Evolutionary conservation across 495 filamentous ascomycete species (phyloP).

Genomic region (Trichocladium antarcticum): DNA sequence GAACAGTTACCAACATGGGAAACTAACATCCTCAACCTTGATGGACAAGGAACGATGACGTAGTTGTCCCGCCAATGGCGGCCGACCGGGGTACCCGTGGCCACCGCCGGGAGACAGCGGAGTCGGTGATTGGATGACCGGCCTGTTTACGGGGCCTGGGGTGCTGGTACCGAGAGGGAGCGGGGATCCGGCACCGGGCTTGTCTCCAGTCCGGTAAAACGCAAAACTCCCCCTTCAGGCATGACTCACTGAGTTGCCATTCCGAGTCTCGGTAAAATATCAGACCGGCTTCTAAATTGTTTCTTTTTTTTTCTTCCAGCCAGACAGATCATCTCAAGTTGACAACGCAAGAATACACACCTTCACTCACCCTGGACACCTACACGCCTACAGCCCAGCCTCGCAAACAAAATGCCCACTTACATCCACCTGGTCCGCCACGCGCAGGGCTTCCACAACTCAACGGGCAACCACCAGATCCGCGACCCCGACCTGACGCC

Average conservation of each 20-base stretch:
- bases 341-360: background rate
- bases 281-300: too few relatives aligned
- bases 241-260: background rate
- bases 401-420: constrained; percentile 31
- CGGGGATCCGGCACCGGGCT: background rate
- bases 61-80: background rate
- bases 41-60: background rate
- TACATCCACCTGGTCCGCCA: constrained; percentile 45
- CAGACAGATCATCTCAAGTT: too few relatives aligned
- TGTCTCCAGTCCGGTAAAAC: background rate
- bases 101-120: background rate
- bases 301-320: too few relatives aligned
- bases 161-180: background rate
- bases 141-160: background rate
- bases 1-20: too few relatives aligned
- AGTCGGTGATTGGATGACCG: too few relatives aligned
- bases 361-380: background rate
- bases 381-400: background rate
- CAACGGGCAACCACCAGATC: constrained; percentile 56
- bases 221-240: too few relatives aligned
- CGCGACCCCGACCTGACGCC: constrained; percentile 70
- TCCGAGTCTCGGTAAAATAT: too few relatives aligned
- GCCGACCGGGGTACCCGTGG: constrained; percentile 1
- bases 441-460: constrained; percentile 69
- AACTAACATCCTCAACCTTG: too few relatives aligned